Base-by-base conservation (phyloP, 805 yeast species). In the Pichia membranifaciens region DNA sequence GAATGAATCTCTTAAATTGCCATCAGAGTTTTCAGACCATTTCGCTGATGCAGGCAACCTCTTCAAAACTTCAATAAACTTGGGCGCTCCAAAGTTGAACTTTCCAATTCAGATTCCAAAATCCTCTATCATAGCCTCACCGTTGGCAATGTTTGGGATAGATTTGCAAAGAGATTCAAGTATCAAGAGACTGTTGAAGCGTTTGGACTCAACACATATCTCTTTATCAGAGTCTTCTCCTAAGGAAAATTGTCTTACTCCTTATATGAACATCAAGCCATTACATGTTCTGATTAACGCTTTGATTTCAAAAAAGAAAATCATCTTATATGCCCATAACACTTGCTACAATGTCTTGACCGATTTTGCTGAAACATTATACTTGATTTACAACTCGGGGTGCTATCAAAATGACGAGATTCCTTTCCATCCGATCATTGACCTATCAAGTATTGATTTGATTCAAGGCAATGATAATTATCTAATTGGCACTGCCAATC, bases 401-500 rank as follows among this genome's bases (percentile, higher is more conserved):
- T 40, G 41, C 9, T 22, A 31, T 17, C 15, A 42, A 17, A 41
- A 16, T 39, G 51, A 50, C 6, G 5, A 23, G 38, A 45, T 7
- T 50, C 53, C 57, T 7, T 56, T 47, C 36, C 57, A 56, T 41
- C 89, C 89, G 2, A 72, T 79, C 28, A 66, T 81, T 37, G 89
- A 83, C 52, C 74, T 82, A 1, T 76, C 82, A 2, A 74, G 79
- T 50, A 65, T 81, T 38, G 81, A 78, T 49, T 52, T 73, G 1
- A 60, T 80, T 43, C 69, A 69, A 50, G 64, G 58, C 44, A 71
- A 66, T 51, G 67, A 55, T 28, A 66, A 65, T 25, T 78, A 68
- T 54, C 64, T 84, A 41, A 74, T 84, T 2, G 91, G 91, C 3
- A 82, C 88, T 3, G 78, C 83, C 36, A 84, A 84, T 58, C 76